phyloP scores from a whole-genome alignment of 495 filamentous ascomycete genomes.

The Lindgomyces ingoldianus region DNA sequence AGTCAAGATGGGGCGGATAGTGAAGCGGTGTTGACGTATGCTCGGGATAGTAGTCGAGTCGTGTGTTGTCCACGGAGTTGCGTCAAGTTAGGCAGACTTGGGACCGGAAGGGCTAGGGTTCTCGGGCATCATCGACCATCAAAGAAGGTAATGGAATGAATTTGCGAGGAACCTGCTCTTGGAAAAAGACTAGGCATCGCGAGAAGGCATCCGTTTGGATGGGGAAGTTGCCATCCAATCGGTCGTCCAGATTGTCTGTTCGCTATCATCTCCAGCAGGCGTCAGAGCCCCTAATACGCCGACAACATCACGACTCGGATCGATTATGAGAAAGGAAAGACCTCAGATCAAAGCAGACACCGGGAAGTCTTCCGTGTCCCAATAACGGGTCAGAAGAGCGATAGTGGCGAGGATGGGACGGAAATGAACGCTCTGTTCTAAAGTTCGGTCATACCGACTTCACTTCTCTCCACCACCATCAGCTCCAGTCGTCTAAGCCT shows the following conservation, averaged over 20 bases:
- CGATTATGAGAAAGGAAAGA: too few relatives aligned
- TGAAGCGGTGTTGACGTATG: not conserved
- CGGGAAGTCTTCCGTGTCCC: too few relatives aligned
- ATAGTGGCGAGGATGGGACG: not conserved
- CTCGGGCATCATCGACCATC: too few relatives aligned
- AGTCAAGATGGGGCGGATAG: not conserved
- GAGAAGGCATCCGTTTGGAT: not conserved
- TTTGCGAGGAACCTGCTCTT: not conserved
- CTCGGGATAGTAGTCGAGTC: not conserved
- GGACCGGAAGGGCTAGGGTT: not conserved
- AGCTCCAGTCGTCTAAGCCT: too few relatives aligned
- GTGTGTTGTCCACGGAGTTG: not conserved
- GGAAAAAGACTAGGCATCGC: not conserved
- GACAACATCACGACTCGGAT: too few relatives aligned
- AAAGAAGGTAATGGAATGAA: too few relatives aligned
- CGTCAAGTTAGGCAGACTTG: not conserved
- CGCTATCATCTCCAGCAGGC: too few relatives aligned
- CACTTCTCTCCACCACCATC: constrained; percentile 2
- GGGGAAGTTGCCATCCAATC: not conserved
- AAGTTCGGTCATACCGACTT: not conserved
- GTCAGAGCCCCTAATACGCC: too few relatives aligned
- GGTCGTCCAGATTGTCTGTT: too few relatives aligned
- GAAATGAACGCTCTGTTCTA: not conserved
- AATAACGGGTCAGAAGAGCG: too few relatives aligned
- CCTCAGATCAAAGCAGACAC: too few relatives aligned